Percentiles rank a stretch among this genome's conserved stretches.
These are phyloP conservation scores for Protomyces gravidus DNA, from an alignment of 1,139 yeast genomes.

Conservation along the genomic window DNA sequence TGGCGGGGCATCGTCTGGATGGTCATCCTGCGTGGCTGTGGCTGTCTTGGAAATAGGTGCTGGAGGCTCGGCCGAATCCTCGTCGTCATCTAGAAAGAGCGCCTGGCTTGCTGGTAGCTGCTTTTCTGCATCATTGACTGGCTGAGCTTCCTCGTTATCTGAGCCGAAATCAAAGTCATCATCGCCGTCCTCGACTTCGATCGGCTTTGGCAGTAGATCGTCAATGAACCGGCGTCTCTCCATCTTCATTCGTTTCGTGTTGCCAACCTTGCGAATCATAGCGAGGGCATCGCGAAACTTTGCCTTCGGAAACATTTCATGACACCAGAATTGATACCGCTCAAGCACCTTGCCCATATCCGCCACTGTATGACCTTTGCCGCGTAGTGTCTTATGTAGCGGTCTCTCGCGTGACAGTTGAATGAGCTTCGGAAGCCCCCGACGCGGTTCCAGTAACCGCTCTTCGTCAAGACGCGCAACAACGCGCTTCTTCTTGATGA, in stretches of 20 bases:
- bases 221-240: slow-evolving; percentile 10
- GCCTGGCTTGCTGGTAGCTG: slow-evolving; percentile 9
- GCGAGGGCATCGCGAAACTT: slow-evolving; percentile 58
- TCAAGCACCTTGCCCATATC: slow-evolving; percentile 53
- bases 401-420: slow-evolving; percentile 33
- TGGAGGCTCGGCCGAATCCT: background rate
- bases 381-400: slow-evolving; percentile 35
- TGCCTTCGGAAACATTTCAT: slow-evolving; percentile 71
- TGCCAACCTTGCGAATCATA: slow-evolving; percentile 40
- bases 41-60: background rate
- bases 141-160: background rate
- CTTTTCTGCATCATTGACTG: background rate
- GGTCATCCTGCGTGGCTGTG: background rate
- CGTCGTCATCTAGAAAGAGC: slow-evolving; percentile 4
- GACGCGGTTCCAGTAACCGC: slow-evolving; percentile 38
- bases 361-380: slow-evolving; percentile 44
- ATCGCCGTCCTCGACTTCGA: background rate
- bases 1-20: background rate
- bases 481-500: slow-evolving; percentile 35
- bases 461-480: slow-evolving; percentile 43
- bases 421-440: slow-evolving; percentile 42
- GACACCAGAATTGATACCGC: slow-evolving; percentile 82
- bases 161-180: slow-evolving; percentile 12
- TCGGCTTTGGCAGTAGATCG: slow-evolving; percentile 17
- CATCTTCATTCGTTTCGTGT: slow-evolving; percentile 36